Conservation (phyloP, 1,284 basidiomycete genomes). For the Sporisorium exsertum region DNA sequence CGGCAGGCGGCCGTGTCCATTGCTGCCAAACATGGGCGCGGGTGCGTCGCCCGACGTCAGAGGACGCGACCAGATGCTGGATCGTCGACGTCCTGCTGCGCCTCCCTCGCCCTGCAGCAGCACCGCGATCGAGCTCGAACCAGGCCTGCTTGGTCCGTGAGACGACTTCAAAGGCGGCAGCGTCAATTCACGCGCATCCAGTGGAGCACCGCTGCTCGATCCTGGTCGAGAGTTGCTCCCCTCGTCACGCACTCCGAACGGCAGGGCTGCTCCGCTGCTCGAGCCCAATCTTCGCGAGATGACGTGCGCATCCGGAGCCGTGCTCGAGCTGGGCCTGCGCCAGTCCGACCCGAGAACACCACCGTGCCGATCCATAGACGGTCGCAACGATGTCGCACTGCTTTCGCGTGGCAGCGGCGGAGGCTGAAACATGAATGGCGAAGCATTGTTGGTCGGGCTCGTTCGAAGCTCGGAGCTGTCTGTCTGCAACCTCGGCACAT, state of each 20-base stretch:
- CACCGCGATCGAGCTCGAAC: conserved; percentile 29
- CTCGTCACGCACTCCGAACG: conserved; percentile 23
- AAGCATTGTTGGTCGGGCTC: conserved; percentile 50
- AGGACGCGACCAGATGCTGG: conserved; percentile 37
- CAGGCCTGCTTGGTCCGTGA: conserved; percentile 18
- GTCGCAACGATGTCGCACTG: conserved; percentile 22
- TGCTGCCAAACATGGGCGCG: conserved; percentile 26
- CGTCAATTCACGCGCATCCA: conserved; percentile 15
- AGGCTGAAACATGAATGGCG: conserved; percentile 61
- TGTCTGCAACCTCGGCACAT: conserved; percentile 31
- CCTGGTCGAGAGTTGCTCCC: conserved; percentile 32
- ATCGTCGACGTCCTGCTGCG: conserved; percentile 3
- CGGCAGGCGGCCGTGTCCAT: conserved; percentile 18
- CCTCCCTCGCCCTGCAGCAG: conserved; percentile 23
- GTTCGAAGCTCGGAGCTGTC: conserved; percentile 51
- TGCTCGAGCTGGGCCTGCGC: conserved; percentile 47
- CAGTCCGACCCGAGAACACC: conserved; percentile 27
- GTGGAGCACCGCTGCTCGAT: conserved; percentile 24
- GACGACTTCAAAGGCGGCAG: conserved; percentile 38
- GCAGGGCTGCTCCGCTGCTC: conserved; percentile 26
- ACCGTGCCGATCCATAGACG: conserved; percentile 23
- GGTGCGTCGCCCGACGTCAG: conserved; percentile 38
- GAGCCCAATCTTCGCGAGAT: conserved; percentile 40
- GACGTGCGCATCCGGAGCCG: conserved; percentile 41
- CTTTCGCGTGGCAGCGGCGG: conserved; percentile 51